phyloP scores from a whole-genome alignment of 2,329 filamentous ascomycete species.

The Epicoccum nigrum region DNA sequence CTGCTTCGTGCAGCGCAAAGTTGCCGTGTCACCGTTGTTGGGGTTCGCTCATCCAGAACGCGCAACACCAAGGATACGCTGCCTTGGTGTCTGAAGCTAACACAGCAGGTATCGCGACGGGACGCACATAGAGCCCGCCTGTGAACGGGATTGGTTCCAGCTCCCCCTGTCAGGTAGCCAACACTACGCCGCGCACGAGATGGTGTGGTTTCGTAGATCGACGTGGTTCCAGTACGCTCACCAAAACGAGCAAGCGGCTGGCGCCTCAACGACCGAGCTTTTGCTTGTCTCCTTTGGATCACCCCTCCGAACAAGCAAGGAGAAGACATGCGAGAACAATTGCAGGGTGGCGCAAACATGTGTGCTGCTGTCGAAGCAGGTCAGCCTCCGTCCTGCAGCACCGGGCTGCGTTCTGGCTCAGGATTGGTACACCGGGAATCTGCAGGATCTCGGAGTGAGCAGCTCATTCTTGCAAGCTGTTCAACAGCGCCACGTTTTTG shows the following conservation, averaged over 20 bases:
- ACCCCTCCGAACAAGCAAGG: slow-evolving; percentile 22
- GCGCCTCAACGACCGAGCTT: slow-evolving; percentile 10
- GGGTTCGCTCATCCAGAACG: slow-evolving; percentile 15
- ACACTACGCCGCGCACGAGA: slow-evolving; percentile 25
- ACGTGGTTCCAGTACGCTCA: slow-evolving; percentile 38
- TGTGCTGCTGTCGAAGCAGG: slow-evolving; percentile 10
- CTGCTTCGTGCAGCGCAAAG: background rate
- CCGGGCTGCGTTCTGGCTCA: background rate
- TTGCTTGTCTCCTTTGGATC: slow-evolving; percentile 31
- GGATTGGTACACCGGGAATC: slow-evolving; percentile 7
- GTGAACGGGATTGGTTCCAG: slow-evolving; percentile 18
- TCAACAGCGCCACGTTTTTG: slow-evolving; percentile 17
- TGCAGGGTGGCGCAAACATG: slow-evolving; percentile 17
- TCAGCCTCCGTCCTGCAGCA: slow-evolving; percentile 1
- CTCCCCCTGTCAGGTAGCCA: slow-evolving; percentile 7
- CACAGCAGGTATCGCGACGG: slow-evolving; percentile 28
- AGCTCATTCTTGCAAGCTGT: slow-evolving; percentile 14
- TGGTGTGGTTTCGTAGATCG: slow-evolving; percentile 30
- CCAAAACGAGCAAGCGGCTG: slow-evolving; percentile 20
- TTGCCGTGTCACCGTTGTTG: background rate
- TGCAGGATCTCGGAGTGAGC: slow-evolving; percentile 12
- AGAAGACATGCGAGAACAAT: slow-evolving; percentile 1
- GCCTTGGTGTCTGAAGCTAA: slow-evolving; percentile 24
- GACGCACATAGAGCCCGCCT: slow-evolving; percentile 39
- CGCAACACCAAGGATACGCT: slow-evolving; percentile 1